phyloP scores from a whole-genome alignment of 1,284 basidiomycete species.

The Ganoderma lingzhi region DNA sequence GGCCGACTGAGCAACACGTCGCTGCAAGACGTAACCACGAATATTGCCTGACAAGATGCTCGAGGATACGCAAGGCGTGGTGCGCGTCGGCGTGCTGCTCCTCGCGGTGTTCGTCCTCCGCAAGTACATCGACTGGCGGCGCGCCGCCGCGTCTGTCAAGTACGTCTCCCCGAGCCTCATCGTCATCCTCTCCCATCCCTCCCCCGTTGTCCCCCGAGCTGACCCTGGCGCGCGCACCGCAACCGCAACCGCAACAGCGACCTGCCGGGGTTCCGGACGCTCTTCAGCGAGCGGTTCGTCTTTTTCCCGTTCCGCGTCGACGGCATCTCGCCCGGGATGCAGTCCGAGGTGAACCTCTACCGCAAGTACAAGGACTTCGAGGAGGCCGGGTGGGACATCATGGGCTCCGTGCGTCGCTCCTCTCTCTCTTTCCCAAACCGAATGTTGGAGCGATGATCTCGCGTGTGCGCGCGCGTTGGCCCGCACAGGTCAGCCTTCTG shows the following conservation, averaged over 20 bases:
- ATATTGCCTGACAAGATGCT: slow-evolving; percentile 11
- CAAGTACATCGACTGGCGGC: slow-evolving; percentile 33
- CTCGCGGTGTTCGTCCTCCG: slow-evolving; percentile 29
- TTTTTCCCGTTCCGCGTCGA: slow-evolving; percentile 35
- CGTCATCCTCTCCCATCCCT: neutral
- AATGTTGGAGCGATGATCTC: neutral
- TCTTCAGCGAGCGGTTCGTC: slow-evolving; percentile 35
- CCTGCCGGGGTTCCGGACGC: slow-evolving; percentile 36
- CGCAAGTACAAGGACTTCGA: slow-evolving; percentile 37
- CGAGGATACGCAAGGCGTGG: slow-evolving; percentile 18
- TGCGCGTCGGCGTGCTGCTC: slow-evolving; percentile 24
- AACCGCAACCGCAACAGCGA: slow-evolving; percentile 21
- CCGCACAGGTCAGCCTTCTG: slow-evolving; percentile 23
- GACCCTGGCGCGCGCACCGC: neutral
- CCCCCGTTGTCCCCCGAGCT: neutral
- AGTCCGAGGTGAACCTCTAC: slow-evolving; percentile 30
- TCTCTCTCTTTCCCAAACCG: neutral
- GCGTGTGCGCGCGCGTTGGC: neutral
- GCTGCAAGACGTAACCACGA: neutral
- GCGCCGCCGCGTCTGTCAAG: slow-evolving; percentile 34
- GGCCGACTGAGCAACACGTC: neutral
- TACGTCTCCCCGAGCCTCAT: slow-evolving; percentile 17
- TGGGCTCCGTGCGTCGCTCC: slow-evolving; percentile 34
- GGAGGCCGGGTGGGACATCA: slow-evolving; percentile 36
- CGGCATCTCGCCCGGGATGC: slow-evolving; percentile 33